Evolutionary conservation across 2,329 filamentous ascomycete genomes (phyloP).

Genomic region (Beauveria varroae): DNA sequence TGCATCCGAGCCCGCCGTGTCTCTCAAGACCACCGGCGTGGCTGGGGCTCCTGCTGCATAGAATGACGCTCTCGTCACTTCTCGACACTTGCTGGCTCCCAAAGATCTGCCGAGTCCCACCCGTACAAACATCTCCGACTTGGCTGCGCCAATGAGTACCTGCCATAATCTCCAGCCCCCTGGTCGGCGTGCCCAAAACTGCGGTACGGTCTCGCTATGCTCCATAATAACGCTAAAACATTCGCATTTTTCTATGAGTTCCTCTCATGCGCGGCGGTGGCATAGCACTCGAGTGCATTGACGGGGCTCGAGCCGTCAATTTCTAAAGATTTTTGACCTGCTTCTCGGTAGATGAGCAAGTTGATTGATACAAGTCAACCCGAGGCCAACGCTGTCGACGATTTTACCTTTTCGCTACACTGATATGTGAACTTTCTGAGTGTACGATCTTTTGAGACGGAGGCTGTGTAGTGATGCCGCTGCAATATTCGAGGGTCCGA

Average conservation of each 20-base stretch:
- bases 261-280: too few species aligned
- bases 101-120: constrained; percentile 7
- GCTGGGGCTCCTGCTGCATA: background rate
- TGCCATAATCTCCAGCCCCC: background rate
- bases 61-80: background rate
- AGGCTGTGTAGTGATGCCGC: too few species aligned
- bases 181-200: background rate
- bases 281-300: too few species aligned
- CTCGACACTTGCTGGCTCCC: background rate
- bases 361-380: too few species aligned
- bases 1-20: constrained; percentile 5
- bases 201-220: background rate
- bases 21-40: background rate
- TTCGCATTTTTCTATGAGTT: background rate
- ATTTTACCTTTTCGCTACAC: too few species aligned
- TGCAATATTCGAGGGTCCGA: too few species aligned
- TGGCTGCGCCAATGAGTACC: background rate
- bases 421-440: too few species aligned
- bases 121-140: background rate
- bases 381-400: too few species aligned
- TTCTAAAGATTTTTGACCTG: too few species aligned
- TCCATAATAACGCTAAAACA: background rate
- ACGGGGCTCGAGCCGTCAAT: too few species aligned
- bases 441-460: too few species aligned
- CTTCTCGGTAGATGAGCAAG: too few species aligned